Conservation (phyloP, 768 basidiomycete species). For the Mycena galericulata region DNA sequence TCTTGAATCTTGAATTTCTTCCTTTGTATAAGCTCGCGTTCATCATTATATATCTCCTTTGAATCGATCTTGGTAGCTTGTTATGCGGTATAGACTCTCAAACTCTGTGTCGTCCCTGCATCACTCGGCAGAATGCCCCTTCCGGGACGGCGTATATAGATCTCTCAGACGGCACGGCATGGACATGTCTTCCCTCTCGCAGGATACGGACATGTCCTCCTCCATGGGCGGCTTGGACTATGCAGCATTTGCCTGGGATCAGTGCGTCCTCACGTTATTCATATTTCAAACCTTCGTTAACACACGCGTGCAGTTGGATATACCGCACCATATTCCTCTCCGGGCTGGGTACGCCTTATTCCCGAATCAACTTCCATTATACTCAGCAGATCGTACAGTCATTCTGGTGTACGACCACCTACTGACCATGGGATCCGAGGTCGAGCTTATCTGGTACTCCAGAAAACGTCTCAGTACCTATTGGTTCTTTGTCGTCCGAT, state of each 20-base stretch:
- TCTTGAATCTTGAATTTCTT: too few species aligned
- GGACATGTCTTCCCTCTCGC: background rate
- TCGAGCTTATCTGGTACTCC: constrained; percentile 18
- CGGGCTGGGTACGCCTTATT: constrained; percentile 17
- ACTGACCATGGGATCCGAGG: constrained; percentile 18
- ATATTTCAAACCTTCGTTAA: background rate
- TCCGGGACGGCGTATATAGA: background rate
- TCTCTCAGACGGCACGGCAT: background rate
- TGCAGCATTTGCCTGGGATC: constrained; percentile 30
- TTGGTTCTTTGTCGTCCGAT: constrained; percentile 29
- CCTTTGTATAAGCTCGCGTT: too few species aligned
- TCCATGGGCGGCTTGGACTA: constrained; percentile 24
- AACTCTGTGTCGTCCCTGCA: background rate
- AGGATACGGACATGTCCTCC: background rate
- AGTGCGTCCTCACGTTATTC: constrained; percentile 10
- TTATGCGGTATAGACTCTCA: constrained; percentile 20
- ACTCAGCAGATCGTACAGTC: background rate
- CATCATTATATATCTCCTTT: too few species aligned
- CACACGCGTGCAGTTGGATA: constrained; percentile 5
- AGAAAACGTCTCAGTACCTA: background rate
- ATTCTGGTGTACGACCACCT: constrained; percentile 30
- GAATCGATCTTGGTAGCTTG: too few species aligned
- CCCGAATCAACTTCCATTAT: background rate
- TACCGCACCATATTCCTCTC: constrained; percentile 30
- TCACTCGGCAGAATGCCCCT: constrained; percentile 1